These are phyloP conservation scores for Chernovozyma sophiae-reginae DNA, from an alignment of 1,139 yeast genomes.

Conservation along the genomic window DNA sequence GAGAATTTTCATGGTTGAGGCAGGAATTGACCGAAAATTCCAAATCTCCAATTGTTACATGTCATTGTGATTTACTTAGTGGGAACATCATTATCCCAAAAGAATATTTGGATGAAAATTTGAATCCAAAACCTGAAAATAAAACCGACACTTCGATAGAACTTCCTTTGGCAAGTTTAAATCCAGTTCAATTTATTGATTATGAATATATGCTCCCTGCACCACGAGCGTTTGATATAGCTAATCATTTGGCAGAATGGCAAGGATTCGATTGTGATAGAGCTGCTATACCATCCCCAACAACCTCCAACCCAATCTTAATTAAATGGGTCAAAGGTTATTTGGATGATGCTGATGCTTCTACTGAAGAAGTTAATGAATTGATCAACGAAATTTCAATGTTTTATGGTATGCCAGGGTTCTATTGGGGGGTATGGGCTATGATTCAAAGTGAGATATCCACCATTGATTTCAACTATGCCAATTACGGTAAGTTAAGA, in stretches of 20 bases:
- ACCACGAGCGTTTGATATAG: slow-evolving; percentile 77
- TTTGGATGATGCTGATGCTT: slow-evolving; percentile 29
- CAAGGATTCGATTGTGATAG: slow-evolving; percentile 76
- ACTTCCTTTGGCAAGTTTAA: slow-evolving; percentile 10
- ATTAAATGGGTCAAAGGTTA: slow-evolving; percentile 54
- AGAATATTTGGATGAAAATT: slow-evolving; percentile 16
- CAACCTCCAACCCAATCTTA: slow-evolving; percentile 38
- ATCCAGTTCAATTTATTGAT: slow-evolving; percentile 66
- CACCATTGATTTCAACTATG: slow-evolving; percentile 70
- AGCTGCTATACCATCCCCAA: slow-evolving; percentile 54
- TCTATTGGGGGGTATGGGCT: slow-evolving; percentile 86
- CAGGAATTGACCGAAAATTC: slow-evolving; percentile 26
- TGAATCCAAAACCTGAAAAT: not conserved
- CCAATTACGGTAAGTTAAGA: slow-evolving; percentile 55
- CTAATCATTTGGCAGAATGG: slow-evolving; percentile 87
- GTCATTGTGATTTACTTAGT: slow-evolving; percentile 69
- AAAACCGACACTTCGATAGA: not conserved
- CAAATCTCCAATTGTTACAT: slow-evolving; percentile 54
- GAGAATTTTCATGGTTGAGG: slow-evolving; percentile 57
- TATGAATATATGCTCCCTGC: slow-evolving; percentile 80
- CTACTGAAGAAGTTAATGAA: slow-evolving; percentile 19
- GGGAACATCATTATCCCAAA: slow-evolving; percentile 69
- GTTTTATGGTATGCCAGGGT: slow-evolving; percentile 78
- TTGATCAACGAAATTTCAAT: slow-evolving; percentile 53
- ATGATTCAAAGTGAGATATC: slow-evolving; percentile 70